Evolutionary conservation across 2,329 filamentous ascomycete genomes (phyloP).

Genomic region (Samsoniella hepiali): DNA sequence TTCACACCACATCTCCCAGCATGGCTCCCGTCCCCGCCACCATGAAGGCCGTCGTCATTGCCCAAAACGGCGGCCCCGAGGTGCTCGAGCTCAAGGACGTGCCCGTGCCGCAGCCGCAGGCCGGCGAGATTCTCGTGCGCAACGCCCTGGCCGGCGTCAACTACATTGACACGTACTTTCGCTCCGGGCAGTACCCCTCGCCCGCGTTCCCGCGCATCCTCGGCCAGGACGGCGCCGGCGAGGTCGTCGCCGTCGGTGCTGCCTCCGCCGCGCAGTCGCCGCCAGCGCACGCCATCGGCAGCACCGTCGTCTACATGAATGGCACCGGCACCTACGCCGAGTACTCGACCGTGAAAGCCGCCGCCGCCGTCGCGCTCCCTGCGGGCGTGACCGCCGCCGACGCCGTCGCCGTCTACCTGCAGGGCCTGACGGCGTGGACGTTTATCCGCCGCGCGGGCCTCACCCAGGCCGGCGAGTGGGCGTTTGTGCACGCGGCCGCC

Average conservation of each 20-base stretch:
- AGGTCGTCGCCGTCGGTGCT: constrained; percentile 57
- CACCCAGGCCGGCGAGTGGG: constrained; percentile 74
- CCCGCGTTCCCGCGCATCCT: constrained; percentile 68
- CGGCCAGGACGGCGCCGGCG: constrained; percentile 76
- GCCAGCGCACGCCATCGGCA: constrained; percentile 59
- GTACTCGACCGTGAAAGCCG: constrained; percentile 52
- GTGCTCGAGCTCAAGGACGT: constrained; percentile 71
- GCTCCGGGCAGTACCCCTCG: constrained; percentile 73
- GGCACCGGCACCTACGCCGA: constrained; percentile 50
- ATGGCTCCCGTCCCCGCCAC: constrained; percentile 74
- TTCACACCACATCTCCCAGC: not conserved
- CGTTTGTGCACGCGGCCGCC: constrained; percentile 80
- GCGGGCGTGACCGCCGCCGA: constrained; percentile 56
- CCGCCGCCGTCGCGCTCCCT: constrained; percentile 61
- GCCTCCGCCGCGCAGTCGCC: constrained; percentile 38
- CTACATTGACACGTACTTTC: constrained; percentile 90
- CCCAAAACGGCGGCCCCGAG: constrained; percentile 62
- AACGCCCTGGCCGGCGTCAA: constrained; percentile 81
- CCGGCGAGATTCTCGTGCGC: constrained; percentile 73
- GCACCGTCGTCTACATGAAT: constrained; percentile 68
- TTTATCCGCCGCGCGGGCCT: constrained; percentile 73
- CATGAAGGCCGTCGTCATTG: constrained; percentile 65
- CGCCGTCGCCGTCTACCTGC: constrained; percentile 69
- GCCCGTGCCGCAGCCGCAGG: constrained; percentile 58
- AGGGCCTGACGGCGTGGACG: constrained; percentile 79